Percentiles rank a stretch among this genome's conserved stretches.
phyloP scores from a whole-genome alignment of 495 filamentous ascomycete species.

The Geoglossum glabrum region DNA sequence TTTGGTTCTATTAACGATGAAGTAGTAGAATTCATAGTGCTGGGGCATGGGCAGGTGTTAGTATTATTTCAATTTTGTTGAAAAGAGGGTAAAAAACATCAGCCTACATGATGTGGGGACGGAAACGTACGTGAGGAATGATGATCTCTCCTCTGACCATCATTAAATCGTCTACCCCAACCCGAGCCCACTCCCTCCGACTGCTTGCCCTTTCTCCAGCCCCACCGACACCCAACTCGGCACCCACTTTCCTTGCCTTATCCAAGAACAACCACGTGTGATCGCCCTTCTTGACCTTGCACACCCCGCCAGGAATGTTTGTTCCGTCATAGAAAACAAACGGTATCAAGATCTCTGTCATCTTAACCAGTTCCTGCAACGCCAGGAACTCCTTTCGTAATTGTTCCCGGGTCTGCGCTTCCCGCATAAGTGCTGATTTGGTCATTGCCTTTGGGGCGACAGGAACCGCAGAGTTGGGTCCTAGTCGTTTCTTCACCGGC shows the following conservation, averaged over 20 bases:
- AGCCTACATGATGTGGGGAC: not conserved
- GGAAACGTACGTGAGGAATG: constrained; percentile 55
- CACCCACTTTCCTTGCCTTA: constrained; percentile 71
- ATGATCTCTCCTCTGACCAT: constrained; percentile 82
- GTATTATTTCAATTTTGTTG: not conserved
- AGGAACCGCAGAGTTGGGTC: constrained; percentile 44
- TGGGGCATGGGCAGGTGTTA: constrained; percentile 14
- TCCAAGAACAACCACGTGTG: constrained; percentile 81
- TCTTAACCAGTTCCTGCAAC: constrained; percentile 74
- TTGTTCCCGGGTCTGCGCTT: constrained; percentile 63
- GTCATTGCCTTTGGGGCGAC: constrained; percentile 64
- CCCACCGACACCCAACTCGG: constrained; percentile 52
- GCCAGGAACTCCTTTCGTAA: constrained; percentile 67
- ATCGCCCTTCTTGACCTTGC: constrained; percentile 81
- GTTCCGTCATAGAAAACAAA: constrained; percentile 99
- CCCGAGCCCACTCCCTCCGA: constrained; percentile 72
- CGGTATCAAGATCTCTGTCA: constrained; percentile 73
- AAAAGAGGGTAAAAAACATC: not conserved
- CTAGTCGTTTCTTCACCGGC: constrained; percentile 29
- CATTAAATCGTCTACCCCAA: constrained; percentile 93
- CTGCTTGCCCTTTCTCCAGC: constrained; percentile 36
- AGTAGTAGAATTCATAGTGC: constrained; percentile 96
- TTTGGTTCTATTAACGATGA: constrained; percentile 70
- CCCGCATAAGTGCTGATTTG: constrained; percentile 62
- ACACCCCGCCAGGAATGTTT: constrained; percentile 67